Evolutionary conservation across 441 rosid species (phyloP), one percentile per base, ranked within the genome.

Genomic region (Jatropha podagrica): DNA sequence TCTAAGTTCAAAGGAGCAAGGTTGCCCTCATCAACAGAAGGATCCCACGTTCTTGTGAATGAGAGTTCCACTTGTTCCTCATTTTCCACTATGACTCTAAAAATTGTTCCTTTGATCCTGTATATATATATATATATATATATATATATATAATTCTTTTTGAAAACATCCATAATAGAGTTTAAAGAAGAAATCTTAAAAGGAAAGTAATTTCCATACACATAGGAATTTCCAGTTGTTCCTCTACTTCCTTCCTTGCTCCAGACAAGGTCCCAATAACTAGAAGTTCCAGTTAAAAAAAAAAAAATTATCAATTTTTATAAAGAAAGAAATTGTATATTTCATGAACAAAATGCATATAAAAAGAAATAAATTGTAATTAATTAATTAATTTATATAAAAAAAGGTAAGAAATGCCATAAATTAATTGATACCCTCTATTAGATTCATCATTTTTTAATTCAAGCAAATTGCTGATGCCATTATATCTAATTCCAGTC

Each of bases 251-350:
- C 88, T 65, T 88, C 81, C 61, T 83, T 59, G 60, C 81, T 82
- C 98, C 98, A 93, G 1, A 92, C 98, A 17, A 93, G 91, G 79
- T 93, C 98, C 98, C 98, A 93, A 69, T 91, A 93, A 83, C 98
- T 90, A 37, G 74, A 84, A 38, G 48, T 38, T 23, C 23, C 66
- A 38, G 23, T 20, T 68, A 7, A 20, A 73, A 32, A 32, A 7
- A 20, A 73, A 32, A 32, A 14, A 13, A 26, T 59, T 11, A 26
- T 17, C 18, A 40, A 7, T 69, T 69, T 68, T 20, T 46, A 32
- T 32, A 32, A 32, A 32, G 32, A 32, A 32, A 32, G 32, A 32
- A 32, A 32, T 32, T 32, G 1, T 32, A 32, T 32, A 10, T 48
- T 48, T 48, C 51, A 48, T 9, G 51, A 12, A 48, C 13, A 48